These are phyloP conservation scores for Leccinum fibrillosum DNA, from an alignment of 768 basidiomycete species.

Conservation along the genomic window DNA sequence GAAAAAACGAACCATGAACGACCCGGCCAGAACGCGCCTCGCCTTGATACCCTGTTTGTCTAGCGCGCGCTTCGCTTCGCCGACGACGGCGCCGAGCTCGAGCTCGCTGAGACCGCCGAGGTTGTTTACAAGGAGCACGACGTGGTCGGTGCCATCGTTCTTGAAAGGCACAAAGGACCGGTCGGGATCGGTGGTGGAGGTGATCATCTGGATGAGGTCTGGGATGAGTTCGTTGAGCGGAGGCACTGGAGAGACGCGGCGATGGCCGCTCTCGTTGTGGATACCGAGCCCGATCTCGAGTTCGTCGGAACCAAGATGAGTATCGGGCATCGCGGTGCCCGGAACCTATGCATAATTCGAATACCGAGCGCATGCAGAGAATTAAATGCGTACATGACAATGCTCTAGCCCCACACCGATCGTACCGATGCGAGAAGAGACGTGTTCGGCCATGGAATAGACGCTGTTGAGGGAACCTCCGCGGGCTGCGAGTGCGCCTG, in stretches of 20 bases:
- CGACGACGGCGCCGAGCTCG: slow-evolving; percentile 68
- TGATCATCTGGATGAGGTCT: slow-evolving; percentile 67
- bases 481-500: slow-evolving; percentile 72
- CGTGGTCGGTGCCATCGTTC: slow-evolving; percentile 57
- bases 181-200: slow-evolving; percentile 70
- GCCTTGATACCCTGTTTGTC: slow-evolving; percentile 53
- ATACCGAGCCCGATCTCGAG: slow-evolving; percentile 91
- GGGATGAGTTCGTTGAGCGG: slow-evolving; percentile 65
- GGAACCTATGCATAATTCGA: slow-evolving; percentile 53
- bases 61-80: slow-evolving; percentile 56
- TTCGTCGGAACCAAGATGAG: slow-evolving; percentile 56
- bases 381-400: slow-evolving; percentile 58
- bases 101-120: slow-evolving; percentile 84
- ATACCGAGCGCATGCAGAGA: not conserved
- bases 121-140: slow-evolving; percentile 84
- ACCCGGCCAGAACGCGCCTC: slow-evolving; percentile 68
- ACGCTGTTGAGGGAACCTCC: slow-evolving; percentile 72
- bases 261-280: slow-evolving; percentile 83
- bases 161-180: slow-evolving; percentile 74
- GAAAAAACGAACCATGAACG: slow-evolving; percentile 69
- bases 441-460: slow-evolving; percentile 59
- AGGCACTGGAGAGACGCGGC: slow-evolving; percentile 67
- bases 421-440: slow-evolving; percentile 67
- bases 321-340: slow-evolving; percentile 59
- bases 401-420: slow-evolving; percentile 88